These are phyloP conservation scores for Bauhinia variegata DNA, from an alignment of 306 rosid genomes.

Conservation along the genomic window DNA sequence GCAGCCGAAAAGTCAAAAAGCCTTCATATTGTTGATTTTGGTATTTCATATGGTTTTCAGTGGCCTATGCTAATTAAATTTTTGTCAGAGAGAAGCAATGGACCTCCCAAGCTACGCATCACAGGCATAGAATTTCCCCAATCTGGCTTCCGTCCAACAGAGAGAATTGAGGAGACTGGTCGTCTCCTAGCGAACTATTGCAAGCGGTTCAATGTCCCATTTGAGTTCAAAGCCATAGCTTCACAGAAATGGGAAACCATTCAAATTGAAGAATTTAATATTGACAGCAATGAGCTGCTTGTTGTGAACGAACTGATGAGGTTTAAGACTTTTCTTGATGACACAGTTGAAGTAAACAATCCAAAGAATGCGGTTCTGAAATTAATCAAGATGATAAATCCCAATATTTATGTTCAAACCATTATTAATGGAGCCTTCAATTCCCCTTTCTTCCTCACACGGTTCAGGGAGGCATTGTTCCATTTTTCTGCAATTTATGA, in stretches of 20 bases:
- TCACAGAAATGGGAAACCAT: constrained; percentile 62
- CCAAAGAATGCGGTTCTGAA: constrained; percentile 58
- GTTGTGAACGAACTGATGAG: constrained; percentile 54
- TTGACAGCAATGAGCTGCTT: constrained; percentile 45
- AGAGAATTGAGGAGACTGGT: constrained; percentile 59
- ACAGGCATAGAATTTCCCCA: constrained; percentile 73
- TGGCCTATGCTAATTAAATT: constrained; percentile 61
- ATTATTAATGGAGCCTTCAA: constrained; percentile 55
- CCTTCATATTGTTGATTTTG: constrained; percentile 69
- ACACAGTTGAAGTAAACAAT: constrained; percentile 54
- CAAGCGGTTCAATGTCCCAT: constrained; percentile 61
- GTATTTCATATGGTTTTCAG: constrained; percentile 71
- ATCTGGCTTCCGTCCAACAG: constrained; percentile 55
- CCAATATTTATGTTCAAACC: constrained; percentile 52
- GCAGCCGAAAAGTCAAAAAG: constrained; percentile 31
- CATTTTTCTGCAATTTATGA: constrained; percentile 63
- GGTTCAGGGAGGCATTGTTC: constrained; percentile 68
- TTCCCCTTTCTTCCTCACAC: constrained; percentile 62
- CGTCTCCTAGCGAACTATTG: constrained; percentile 61
- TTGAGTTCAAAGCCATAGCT: constrained; percentile 57
- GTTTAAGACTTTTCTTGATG: constrained; percentile 59
- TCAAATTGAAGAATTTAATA: constrained; percentile 56
- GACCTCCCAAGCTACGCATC: constrained; percentile 69
- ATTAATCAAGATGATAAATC: constrained; percentile 60
- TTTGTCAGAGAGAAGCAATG: constrained; percentile 51